phyloP scores from a whole-genome alignment of 2,329 filamentous ascomycete species.

The Penicillium nordicum region DNA sequence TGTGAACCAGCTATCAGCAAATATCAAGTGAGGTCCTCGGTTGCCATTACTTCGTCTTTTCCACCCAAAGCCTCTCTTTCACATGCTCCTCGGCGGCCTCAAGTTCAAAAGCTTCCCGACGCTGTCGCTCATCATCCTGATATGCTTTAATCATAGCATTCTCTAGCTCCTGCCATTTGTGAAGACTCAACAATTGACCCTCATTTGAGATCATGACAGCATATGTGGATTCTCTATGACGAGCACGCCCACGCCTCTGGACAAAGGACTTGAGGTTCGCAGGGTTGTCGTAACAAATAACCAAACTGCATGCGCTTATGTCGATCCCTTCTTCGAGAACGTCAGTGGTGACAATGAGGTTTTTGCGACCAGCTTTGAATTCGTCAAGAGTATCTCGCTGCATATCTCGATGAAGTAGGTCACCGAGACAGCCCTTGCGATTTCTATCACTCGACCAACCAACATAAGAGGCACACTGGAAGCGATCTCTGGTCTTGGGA shows the following conservation, averaged over 20 bases:
- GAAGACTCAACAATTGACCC: conserved; percentile 32
- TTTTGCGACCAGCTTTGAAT: conserved; percentile 52
- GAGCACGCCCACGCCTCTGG: conserved; percentile 62
- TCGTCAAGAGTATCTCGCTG: conserved; percentile 53
- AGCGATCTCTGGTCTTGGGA: conserved; percentile 47
- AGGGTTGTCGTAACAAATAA: conserved; percentile 62
- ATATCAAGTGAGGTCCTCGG: not conserved
- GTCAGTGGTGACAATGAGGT: conserved; percentile 57
- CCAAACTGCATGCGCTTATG: conserved; percentile 60
- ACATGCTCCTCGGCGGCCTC: conserved; percentile 49
- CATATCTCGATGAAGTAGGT: conserved; percentile 47
- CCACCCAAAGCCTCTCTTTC: conserved; percentile 40
- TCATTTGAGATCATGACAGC: conserved; percentile 47
- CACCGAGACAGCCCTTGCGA: conserved; percentile 48
- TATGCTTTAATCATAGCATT: conserved; percentile 68
- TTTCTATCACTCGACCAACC: conserved; percentile 47
- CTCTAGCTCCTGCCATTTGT: conserved; percentile 66
- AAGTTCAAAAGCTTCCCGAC: conserved; percentile 45
- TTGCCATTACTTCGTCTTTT: conserved; percentile 25
- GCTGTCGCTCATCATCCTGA: conserved; percentile 58
- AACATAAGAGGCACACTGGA: conserved; percentile 41
- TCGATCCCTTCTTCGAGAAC: conserved; percentile 62
- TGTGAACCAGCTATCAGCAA: not conserved
- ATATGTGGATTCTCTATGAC: conserved; percentile 55
- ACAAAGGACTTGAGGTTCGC: conserved; percentile 63